Percentiles rank a stretch among this genome's conserved stretches.
phyloP scores from a whole-genome alignment of 768 basidiomycete genomes.

The Galerina sulciceps region DNA sequence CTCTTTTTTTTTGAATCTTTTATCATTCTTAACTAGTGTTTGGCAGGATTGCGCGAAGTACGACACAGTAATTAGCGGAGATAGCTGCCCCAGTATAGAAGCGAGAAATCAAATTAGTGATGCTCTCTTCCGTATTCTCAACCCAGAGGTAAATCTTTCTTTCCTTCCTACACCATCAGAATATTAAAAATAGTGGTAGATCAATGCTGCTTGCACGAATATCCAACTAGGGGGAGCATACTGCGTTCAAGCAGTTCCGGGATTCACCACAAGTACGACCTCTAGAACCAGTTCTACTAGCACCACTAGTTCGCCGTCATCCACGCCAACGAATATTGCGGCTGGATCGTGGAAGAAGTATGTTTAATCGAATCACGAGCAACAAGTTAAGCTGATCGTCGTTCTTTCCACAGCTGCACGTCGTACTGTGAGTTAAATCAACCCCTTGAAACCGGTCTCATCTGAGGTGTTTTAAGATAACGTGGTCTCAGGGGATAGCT shows the following conservation, averaged over 20 bases:
- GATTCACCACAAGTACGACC: background rate
- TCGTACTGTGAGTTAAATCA: background rate
- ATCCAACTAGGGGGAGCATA: slow-evolving; percentile 9
- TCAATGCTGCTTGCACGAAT: slow-evolving; percentile 7
- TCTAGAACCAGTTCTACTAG: background rate
- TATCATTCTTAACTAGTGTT: no score
- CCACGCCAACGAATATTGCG: slow-evolving; percentile 3
- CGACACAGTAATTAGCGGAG: slow-evolving; percentile 3
- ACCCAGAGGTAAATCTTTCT: background rate
- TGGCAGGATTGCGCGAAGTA: slow-evolving; percentile 5
- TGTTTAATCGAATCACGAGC: background rate
- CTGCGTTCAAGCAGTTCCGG: slow-evolving; percentile 2
- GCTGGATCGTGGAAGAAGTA: slow-evolving; percentile 5
- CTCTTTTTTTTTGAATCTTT: background rate
- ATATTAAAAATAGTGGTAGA: background rate
- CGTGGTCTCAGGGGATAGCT: background rate
- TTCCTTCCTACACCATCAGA: background rate
- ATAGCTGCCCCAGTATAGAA: slow-evolving; percentile 3
- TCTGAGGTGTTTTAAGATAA: background rate
- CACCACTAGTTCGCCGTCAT: background rate
- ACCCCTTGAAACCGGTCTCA: background rate
- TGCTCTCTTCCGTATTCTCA: background rate
- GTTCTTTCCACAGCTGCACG: background rate
- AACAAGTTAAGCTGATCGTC: background rate
- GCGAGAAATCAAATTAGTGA: background rate